Evolutionary conservation across 352 stramenopile genomes (phyloP).

Genomic region (Phytophthora podocarpi): DNA sequence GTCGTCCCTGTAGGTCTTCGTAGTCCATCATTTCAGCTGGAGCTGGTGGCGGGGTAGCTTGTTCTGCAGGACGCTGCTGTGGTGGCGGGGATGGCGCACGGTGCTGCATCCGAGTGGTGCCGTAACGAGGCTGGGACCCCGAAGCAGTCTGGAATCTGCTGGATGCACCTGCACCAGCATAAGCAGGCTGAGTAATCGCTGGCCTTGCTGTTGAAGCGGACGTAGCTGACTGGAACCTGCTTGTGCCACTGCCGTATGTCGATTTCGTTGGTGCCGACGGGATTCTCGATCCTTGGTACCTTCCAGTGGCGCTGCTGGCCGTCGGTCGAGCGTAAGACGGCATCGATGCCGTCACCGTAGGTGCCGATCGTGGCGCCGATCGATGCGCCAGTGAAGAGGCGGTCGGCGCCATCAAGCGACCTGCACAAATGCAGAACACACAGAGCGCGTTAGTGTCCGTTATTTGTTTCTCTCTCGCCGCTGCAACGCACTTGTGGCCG

Average conservation of each 20-base stretch:
- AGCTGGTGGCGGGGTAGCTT: slow-evolving; percentile 21
- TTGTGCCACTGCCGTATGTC: slow-evolving; percentile 17
- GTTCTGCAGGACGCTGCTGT: slow-evolving; percentile 11
- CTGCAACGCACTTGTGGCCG: slow-evolving; percentile 28
- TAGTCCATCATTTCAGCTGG: slow-evolving; percentile 37
- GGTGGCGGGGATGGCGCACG: slow-evolving; percentile 3
- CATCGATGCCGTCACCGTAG: slow-evolving; percentile 10
- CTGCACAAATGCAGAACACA: slow-evolving; percentile 8
- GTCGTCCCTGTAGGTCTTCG: slow-evolving; percentile 28
- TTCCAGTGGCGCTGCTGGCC: slow-evolving; percentile 34
- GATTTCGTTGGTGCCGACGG: slow-evolving; percentile 34
- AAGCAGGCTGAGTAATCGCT: not conserved
- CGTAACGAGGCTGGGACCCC: slow-evolving; percentile 18
- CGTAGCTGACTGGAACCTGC: slow-evolving; percentile 24
- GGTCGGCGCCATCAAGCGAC: slow-evolving; percentile 34
- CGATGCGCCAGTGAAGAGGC: slow-evolving; percentile 38
- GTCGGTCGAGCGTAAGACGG: slow-evolving; percentile 36
- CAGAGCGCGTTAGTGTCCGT: slow-evolving; percentile 16
- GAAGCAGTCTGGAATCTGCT: slow-evolving; percentile 23
- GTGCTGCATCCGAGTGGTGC: slow-evolving; percentile 14
- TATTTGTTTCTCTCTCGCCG: not conserved
- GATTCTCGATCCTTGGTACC: slow-evolving; percentile 28
- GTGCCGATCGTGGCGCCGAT: slow-evolving; percentile 1
- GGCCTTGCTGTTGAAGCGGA: slow-evolving; percentile 14
- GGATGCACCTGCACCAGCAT: slow-evolving; percentile 9